These are phyloP conservation scores for Termitomyces titanicus DNA, from an alignment of 768 basidiomycete genomes.

Conservation along the genomic window DNA sequence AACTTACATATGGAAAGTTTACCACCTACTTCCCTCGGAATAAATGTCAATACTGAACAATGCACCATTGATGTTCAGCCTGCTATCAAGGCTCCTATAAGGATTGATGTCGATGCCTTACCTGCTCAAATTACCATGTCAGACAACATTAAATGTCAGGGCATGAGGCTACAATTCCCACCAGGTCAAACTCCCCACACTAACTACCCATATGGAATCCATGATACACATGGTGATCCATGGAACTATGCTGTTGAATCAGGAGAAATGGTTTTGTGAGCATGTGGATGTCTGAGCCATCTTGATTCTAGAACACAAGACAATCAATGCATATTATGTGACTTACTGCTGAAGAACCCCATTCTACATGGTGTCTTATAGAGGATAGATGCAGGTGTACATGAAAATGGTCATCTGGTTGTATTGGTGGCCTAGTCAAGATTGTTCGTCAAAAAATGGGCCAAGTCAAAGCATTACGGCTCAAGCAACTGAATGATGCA, in stretches of 20 bases:
- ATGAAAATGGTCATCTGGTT: constrained; percentile 10
- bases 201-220: constrained; percentile 23
- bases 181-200: constrained; percentile 18
- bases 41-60: too few relatives aligned
- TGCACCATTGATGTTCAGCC: too few relatives aligned
- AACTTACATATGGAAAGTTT: too few relatives aligned
- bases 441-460: constrained; percentile 1
- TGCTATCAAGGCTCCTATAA: too few relatives aligned
- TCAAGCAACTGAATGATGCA: constrained; percentile 15
- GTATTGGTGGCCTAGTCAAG: constrained; percentile 8
- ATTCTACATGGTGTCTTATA: constrained; percentile 11
- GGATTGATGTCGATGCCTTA: too few relatives aligned
- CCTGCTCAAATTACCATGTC: too few relatives aligned
- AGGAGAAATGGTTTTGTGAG: background rate
- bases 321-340: background rate
- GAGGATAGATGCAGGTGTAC: constrained; percentile 5
- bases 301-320: background rate
- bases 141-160: constrained; percentile 18
- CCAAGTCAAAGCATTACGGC: constrained; percentile 1
- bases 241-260: constrained; percentile 17
- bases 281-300: background rate
- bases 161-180: constrained; percentile 16
- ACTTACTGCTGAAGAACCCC: background rate
- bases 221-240: constrained; percentile 16
- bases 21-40: too few relatives aligned